Conservation (phyloP, 2,329 filamentous ascomycete genomes). For the Penicillium sp. region DNA sequence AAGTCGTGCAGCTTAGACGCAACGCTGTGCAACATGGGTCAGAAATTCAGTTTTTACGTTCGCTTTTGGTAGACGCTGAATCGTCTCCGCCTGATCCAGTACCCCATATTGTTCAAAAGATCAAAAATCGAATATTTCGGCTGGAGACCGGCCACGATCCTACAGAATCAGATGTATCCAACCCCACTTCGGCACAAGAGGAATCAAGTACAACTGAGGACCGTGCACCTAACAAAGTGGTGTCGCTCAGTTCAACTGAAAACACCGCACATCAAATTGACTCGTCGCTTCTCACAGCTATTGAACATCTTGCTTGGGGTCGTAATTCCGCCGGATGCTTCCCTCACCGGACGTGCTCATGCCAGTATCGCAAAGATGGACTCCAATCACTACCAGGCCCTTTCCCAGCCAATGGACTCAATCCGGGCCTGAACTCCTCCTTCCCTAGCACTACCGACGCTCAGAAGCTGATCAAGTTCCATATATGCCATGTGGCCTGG, state of each 20-base stretch:
- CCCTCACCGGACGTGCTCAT: slow-evolving; percentile 35
- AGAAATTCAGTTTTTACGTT: slow-evolving; percentile 29
- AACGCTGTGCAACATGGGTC: slow-evolving; percentile 28
- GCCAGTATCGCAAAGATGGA: slow-evolving; percentile 25
- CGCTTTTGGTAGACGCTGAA: slow-evolving; percentile 24
- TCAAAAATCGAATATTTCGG: slow-evolving; percentile 24
- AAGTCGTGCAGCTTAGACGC: slow-evolving; percentile 26
- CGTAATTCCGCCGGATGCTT: slow-evolving; percentile 37
- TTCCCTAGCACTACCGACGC: slow-evolving; percentile 17
- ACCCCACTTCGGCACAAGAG: background rate
- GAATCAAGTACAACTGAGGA: slow-evolving; percentile 6
- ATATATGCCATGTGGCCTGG: slow-evolving; percentile 25
- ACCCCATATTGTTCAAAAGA: slow-evolving; percentile 8
- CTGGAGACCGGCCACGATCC: slow-evolving; percentile 22
- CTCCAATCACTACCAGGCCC: slow-evolving; percentile 13
- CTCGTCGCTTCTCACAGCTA: slow-evolving; percentile 32
- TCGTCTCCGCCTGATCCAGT: slow-evolving; percentile 8
- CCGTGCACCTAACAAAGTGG: slow-evolving; percentile 6
- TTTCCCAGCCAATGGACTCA: slow-evolving; percentile 14
- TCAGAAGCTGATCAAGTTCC: slow-evolving; percentile 26
- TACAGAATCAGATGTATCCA: slow-evolving; percentile 2
- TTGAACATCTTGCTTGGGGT: slow-evolving; percentile 43
- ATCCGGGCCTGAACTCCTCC: slow-evolving; percentile 7
- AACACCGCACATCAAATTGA: slow-evolving; percentile 19
- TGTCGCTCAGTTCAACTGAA: slow-evolving; percentile 6